Evolutionary conservation across 148 eudicot genomes (phyloP), one percentile per base, ranked within the genome.

Genomic region (Chenopodium album): DNA sequence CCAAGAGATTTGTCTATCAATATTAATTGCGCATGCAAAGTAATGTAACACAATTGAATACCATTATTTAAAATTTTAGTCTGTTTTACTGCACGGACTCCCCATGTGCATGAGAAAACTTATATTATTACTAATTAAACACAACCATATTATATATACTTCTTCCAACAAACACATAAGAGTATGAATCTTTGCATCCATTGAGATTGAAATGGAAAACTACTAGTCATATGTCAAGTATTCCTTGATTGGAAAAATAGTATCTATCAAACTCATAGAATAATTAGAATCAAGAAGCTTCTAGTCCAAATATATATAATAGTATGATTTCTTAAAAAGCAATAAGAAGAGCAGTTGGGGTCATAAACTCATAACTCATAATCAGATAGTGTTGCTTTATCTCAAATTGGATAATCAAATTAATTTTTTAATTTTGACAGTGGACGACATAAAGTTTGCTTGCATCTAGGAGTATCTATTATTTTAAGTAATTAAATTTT

Each of bases 371-470:
- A 48, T 48, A 48, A 48, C 52, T 60, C 34, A 81, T 81, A 47
- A 81, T 64, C 72, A 73, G 62, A 80, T 60, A 4, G 54, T 79
- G 59, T 16, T 63, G 78, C 77, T 76, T 80, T 80, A 64, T 74
- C 83, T 73, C 2, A 56, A 71, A 26, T 81, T 31, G 56, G 79
- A 75, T 81, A 75, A 44, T 29, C 19, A 74, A 19, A 5, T 26
- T 29, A 62, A 65, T 10, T 66, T 23, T 11, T 22, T 20, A 8
- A 41, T 41, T 41, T 41, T 22, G 29, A 23, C 52, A 72, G 23
- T 72, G 75, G 75, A n/a, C 54, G 56, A 72, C 75, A 44, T 72
- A 46, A 41, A 72, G 16, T 46, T 72, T 41, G 56, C 56, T 72
- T 72, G 29, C 75, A 72, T 72, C 75, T 72, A 46, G 54, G 75